Evolutionary conservation across 192 early-diverging fungal genomes (phyloP), one percentile per base, ranked within the genome.

Genomic region (Coemansia sp.): DNA sequence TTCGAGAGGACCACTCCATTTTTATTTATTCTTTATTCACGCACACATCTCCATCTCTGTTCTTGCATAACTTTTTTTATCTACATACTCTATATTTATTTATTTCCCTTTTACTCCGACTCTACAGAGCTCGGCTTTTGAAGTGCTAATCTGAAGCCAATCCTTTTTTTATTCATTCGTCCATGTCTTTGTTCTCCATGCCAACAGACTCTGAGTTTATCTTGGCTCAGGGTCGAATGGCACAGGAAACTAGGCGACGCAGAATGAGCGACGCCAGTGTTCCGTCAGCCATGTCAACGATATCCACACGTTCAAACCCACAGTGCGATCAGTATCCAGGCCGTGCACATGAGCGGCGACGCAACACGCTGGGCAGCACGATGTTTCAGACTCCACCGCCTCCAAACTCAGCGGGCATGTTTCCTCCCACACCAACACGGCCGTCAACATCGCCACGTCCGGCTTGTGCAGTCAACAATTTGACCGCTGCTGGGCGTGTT

Each of bases 261-360:
- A 67, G 80, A 35, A 77, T 63, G 46, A 82, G 75, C 55, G 80
- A 75, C 40, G 65, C 72, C 32, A 65, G 62, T 26, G 38, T 74
- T 14, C 68, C 68, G 2, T 66, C 63, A 0, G 47, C 59, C 35
- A 62, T 70, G 43, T 63, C 75, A 21, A 72, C 64, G 3, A 50
- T 21, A 26, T n/a, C 32, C 35, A 26, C 63, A 21, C n/a, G 19
- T 16, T 47, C 60, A 16, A 30, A 39, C 32, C 11, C 17, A 3
- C 17, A 19, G 30, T 23, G 6, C 21, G 59, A 37, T 21, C 59
- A 61, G 35, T 39, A 23, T 19, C n/a, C 59, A 38, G 59, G 59
- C 26, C 62, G 64, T 40, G 23, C 49, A 2, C 6, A 53, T 0
- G 75, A 60, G 42, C 61, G 71, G 28, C 71, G 80, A 17, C 72